Conservation (phyloP, 2,329 filamentous ascomycete genomes). For the Graphilbum ipis-grandicollis region DNA sequence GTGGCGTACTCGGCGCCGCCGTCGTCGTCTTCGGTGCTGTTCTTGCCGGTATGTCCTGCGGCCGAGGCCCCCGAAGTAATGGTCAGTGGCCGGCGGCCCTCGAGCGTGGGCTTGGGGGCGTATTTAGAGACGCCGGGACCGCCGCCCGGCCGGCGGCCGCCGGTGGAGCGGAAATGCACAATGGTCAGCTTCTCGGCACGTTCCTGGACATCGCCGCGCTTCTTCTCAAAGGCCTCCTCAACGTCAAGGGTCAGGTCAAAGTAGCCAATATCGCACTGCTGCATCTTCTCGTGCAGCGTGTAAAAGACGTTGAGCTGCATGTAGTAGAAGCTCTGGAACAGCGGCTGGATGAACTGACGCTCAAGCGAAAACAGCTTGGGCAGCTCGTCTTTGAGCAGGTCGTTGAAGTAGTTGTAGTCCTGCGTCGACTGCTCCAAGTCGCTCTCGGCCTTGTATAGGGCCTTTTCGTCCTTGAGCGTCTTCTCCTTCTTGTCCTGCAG, state of each 20-base stretch:
- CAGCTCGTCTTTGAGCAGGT: constrained; percentile 87
- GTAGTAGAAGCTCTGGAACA: constrained; percentile 99
- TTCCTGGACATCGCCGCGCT: constrained; percentile 77
- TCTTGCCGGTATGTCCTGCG: no score
- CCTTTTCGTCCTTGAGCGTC: constrained; percentile 90
- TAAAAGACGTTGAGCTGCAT: constrained; percentile 99
- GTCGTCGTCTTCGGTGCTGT: background rate
- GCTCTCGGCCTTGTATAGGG: constrained; percentile 85
- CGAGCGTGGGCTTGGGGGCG: constrained; percentile 27
- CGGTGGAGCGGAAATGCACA: constrained; percentile 80
- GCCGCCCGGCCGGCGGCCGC: constrained; percentile 43
- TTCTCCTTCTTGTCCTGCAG: constrained; percentile 97
- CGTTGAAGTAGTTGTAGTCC: constrained; percentile 97
- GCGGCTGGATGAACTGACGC: constrained; percentile 82
- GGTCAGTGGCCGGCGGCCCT: constrained; percentile 29
- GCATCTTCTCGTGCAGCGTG: constrained; percentile 95
- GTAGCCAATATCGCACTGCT: constrained; percentile 90
- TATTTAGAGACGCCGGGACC: constrained; percentile 21
- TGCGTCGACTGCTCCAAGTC: constrained; percentile 84
- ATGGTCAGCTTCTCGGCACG: constrained; percentile 71
- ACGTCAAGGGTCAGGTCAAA: constrained; percentile 86
- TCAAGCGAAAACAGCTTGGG: constrained; percentile 83
- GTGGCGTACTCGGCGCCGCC: constrained; percentile 1
- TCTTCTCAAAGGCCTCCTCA: constrained; percentile 76
- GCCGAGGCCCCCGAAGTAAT: constrained; percentile 30